Evolutionary conservation across 495 filamentous ascomycete genomes (phyloP), one percentile per base, ranked within the genome.

Genomic region (Lasiosphaeriaceae sp.): DNA sequence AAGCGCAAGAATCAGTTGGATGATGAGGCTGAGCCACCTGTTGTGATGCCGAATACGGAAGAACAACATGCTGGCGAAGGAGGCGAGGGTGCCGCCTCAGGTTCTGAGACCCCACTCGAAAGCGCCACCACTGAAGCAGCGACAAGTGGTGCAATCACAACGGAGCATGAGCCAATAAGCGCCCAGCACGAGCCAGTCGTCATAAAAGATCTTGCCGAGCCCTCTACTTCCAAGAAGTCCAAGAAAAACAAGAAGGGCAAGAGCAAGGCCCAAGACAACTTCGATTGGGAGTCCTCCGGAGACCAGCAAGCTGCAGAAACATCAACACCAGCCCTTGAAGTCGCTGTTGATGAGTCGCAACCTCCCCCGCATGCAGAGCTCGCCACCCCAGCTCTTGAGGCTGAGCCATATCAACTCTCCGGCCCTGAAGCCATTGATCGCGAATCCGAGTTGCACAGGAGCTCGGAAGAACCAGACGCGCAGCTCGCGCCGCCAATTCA

Each of bases 201-300:
- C 39, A 43, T 43, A 43, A 6, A 43, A 43, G 39, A 43, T 6
- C 39, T 12, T 43, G 12, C 43, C 43, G 49, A 48, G 52, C 45
- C 55, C 16, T 22, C 48, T 12, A 46, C 47, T 24, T 11, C 48
- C 19, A 72, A 69, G 37, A 66, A 66, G 53, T 52, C 63, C 4
- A 72, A 73, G 57, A 69, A 74, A 50, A 69, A 74, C 60, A 69
- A 73, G 55, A 72, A 70, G 49, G 31, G 37, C 44, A 46, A 58
- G 52, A 44, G 17, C 26, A 55, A 53, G 21, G 11, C 26, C 26
- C 48, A 59, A 31, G 34, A 59, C 12, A 43, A 12, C 39, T 26
- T 45, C 19, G 35, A 51, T 35, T n/a, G 20, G 50, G 41, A 47
- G 12, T 41, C 35, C 16, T 45, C 52, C 20, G 14, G 34, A 9